A percentile compares a stretch with the other conserved stretches of the same genome.
phyloP scores from a whole-genome alignment of 1,284 basidiomycete genomes.

The Cutaneotrichosporon curvatum region DNA sequence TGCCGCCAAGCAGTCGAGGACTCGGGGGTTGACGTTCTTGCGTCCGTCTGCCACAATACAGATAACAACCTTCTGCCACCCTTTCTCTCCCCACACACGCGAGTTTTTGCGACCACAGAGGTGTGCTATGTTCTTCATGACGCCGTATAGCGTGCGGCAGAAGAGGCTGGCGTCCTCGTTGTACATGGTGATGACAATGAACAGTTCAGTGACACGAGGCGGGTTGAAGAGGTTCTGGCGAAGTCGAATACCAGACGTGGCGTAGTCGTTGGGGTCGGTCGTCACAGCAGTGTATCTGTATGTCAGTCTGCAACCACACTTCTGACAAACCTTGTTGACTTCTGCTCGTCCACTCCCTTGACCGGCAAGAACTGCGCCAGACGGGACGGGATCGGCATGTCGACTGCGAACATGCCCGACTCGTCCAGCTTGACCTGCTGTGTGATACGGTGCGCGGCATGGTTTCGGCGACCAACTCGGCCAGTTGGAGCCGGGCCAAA shows the following conservation, averaged over 20 bases:
- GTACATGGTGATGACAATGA: conserved; percentile 95
- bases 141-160: conserved; percentile 88
- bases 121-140: conserved; percentile 85
- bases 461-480: conserved; percentile 58
- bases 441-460: conserved; percentile 43
- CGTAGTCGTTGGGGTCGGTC: conserved; percentile 89
- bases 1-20: conserved; percentile 69
- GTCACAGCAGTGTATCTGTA: conserved; percentile 69
- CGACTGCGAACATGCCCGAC: conserved; percentile 78
- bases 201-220: conserved; percentile 74
- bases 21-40: conserved; percentile 83
- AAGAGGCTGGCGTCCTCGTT: conserved; percentile 93
- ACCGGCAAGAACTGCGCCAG: conserved; percentile 66
- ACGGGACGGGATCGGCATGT: conserved; percentile 74
- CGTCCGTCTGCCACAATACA: conserved; percentile 95
- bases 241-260: conserved; percentile 70
- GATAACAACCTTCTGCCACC: conserved; percentile 97
- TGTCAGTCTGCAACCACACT: neutral
- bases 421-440: conserved; percentile 47
- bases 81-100: conserved; percentile 89
- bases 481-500: conserved; percentile 80
- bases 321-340: conserved; percentile 59
- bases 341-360: conserved; percentile 74
- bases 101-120: conserved; percentile 89
- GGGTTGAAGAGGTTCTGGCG: conserved; percentile 69